These are phyloP conservation scores for Phytophthora litchii DNA, from an alignment of 352 stramenopile species.

Conservation along the genomic window DNA sequence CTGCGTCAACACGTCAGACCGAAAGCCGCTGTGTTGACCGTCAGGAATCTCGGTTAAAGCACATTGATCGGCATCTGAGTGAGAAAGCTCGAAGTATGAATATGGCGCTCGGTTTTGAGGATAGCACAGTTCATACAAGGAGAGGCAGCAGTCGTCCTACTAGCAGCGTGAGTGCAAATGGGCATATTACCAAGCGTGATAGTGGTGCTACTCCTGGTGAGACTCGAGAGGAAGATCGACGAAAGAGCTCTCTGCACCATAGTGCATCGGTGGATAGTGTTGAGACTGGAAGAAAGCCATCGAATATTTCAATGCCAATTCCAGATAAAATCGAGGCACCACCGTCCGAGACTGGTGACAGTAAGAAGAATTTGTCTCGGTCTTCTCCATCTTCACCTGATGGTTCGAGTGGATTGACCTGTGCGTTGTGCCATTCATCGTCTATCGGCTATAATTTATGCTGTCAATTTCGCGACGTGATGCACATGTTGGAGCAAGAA, in stretches of 20 bases:
- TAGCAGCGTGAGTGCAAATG: conserved; percentile 1
- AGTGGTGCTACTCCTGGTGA: background rate
- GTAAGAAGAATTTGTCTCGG: background rate
- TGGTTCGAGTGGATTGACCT: conserved; percentile 12
- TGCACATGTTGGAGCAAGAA: conserved; percentile 51
- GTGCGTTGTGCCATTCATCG: conserved; percentile 57
- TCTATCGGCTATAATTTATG: conserved; percentile 73
- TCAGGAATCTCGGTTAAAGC: conserved; percentile 48
- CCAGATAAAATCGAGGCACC: conserved; percentile 1
- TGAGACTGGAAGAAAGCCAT: conserved; percentile 1
- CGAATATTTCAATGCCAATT: background rate
- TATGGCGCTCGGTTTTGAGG: conserved; percentile 11
- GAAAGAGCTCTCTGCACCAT: conserved; percentile 7
- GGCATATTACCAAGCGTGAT: background rate
- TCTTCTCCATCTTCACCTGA: background rate
- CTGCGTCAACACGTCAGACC: conserved; percentile 51
- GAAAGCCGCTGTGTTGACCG: conserved; percentile 41
- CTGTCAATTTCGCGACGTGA: conserved; percentile 61
- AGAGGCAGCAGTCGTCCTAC: conserved; percentile 14
- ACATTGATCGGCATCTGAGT: conserved; percentile 49
- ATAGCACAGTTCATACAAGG: conserved; percentile 1
- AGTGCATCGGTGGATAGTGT: conserved; percentile 13
- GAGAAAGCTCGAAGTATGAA: conserved; percentile 54
- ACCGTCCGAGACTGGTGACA: background rate
- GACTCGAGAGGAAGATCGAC: background rate